These are phyloP conservation scores for Meyerozyma guilliermondii DNA, from an alignment of 1,139 yeast genomes.

Conservation along the genomic window DNA sequence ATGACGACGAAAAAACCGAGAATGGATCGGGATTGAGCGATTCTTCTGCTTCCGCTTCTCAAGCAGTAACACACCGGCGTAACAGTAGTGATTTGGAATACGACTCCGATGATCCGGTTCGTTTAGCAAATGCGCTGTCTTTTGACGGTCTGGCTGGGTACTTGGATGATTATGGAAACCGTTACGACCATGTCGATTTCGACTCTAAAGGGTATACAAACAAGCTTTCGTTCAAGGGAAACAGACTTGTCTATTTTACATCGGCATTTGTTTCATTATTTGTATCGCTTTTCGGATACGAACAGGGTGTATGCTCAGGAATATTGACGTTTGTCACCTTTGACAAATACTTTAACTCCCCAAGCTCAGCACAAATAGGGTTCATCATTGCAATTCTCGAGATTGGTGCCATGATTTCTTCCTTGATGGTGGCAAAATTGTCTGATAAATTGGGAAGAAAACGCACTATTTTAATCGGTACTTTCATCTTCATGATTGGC, in stretches of 20 bases:
- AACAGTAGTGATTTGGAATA: background rate
- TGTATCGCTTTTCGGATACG: slow-evolving; percentile 83
- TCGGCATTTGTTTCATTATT: slow-evolving; percentile 79
- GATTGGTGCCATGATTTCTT: slow-evolving; percentile 47
- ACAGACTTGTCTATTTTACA: slow-evolving; percentile 59
- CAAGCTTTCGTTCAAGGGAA: slow-evolving; percentile 34
- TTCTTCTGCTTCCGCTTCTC: background rate
- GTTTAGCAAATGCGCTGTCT: background rate
- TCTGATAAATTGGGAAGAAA: slow-evolving; percentile 46
- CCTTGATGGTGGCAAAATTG: slow-evolving; percentile 42
- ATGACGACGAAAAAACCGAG: background rate
- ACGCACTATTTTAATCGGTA: slow-evolving; percentile 44
- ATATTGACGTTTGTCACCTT: slow-evolving; percentile 50
- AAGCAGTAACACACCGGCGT: background rate
- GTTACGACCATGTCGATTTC: slow-evolving; percentile 36
- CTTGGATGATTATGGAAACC: slow-evolving; percentile 31
- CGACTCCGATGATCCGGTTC: slow-evolving; percentile 1
- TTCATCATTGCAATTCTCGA: slow-evolving; percentile 48
- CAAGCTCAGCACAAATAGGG: slow-evolving; percentile 44
- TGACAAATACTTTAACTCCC: slow-evolving; percentile 40
- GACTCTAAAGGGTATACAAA: slow-evolving; percentile 31
- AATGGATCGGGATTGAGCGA: background rate
- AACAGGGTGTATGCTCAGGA: slow-evolving; percentile 89
- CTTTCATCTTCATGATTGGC: slow-evolving; percentile 45
- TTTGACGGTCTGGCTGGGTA: background rate